Evolutionary conservation across 2,329 filamentous ascomycete species (phyloP), one percentile per base, ranked within the genome.

Genomic region (Cadophora sp.): DNA sequence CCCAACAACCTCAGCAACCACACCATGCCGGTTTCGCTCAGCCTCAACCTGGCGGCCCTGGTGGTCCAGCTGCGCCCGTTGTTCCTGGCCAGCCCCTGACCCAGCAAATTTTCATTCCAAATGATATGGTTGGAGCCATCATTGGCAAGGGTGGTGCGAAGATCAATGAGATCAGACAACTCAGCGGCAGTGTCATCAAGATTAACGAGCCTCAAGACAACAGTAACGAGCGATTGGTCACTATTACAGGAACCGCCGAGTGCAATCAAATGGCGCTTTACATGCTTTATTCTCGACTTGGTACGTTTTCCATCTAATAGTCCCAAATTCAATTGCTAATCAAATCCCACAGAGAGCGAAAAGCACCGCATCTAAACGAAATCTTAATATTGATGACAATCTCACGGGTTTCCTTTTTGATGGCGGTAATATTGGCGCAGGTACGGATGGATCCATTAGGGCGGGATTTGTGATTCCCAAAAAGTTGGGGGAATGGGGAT

Each of bases 191-290:
- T 81, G 94, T 99, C 56, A 98, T 99, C 80, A 99, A 99, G 85
- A 99, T 99, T 85, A 98, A 99, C 79, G 96, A 99, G 79, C 96
- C 96, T 1, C 96, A 97, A 79, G 96, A 98, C 80, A 98, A 97
- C 82, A 98, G 93, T 85, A 99, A 98, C 77, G 96, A 99, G 83
- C 91, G 96, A 70, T 84, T 99, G 67, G 96, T 99, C 66, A 99
- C 96, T 18, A 97, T 99, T 74, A 97, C 96, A 1, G 96, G 96
- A 71, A 98, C 96, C 6, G 94, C 96, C 75, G 96, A 99, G 81
- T 97, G 94, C 84, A 99, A 99, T 82, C 93, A 97, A 77, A 98
- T 99, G 94, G 96, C 96, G n/a, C 83, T 99, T 65, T 99, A 98
- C 82, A 97, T 99, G 94, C 88, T 99, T 64, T 99, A 99, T 81